Evolutionary conservation across 1,284 basidiomycete genomes (phyloP).

Genomic region (Naganishia liquefaciens): DNA sequence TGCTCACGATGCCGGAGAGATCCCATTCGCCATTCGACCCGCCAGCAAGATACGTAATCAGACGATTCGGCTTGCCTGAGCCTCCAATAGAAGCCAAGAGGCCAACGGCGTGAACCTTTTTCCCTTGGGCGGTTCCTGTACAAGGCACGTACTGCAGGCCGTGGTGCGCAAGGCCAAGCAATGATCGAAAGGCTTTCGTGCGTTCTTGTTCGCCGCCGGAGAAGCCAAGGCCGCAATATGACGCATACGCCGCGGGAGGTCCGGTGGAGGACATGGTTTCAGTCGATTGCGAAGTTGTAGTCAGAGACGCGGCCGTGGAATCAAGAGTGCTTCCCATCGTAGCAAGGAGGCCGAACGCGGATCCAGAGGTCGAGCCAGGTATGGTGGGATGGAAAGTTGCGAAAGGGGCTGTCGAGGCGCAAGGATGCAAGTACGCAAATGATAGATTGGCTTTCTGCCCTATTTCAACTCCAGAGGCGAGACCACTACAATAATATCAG

Average conservation of each 20-base stretch:
- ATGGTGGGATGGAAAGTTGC: slow-evolving; percentile 7
- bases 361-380: background rate
- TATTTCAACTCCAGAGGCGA: background rate
- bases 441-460: background rate
- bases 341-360: slow-evolving; percentile 7
- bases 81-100: background rate
- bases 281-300: background rate
- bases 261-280: background rate
- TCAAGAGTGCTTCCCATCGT: background rate
- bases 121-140: background rate
- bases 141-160: slow-evolving; percentile 1
- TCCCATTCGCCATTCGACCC: slow-evolving; percentile 6
- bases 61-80: background rate
- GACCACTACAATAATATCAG: background rate
- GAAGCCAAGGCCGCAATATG: slow-evolving; percentile 22
- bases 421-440: slow-evolving; percentile 19
- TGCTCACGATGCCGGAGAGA: background rate
- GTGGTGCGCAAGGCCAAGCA: background rate
- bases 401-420: slow-evolving; percentile 7
- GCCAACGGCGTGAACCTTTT: slow-evolving; percentile 3
- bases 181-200: slow-evolving; percentile 12
- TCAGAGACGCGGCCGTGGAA: background rate
- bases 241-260: slow-evolving; percentile 13
- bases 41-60: slow-evolving; percentile 3
- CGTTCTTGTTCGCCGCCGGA: slow-evolving; percentile 11